A percentile compares a stretch with the other conserved stretches of the same genome.
These are phyloP conservation scores for Sungouiella blattae DNA, from an alignment of 805 yeast genomes.

Conservation along the genomic window DNA sequence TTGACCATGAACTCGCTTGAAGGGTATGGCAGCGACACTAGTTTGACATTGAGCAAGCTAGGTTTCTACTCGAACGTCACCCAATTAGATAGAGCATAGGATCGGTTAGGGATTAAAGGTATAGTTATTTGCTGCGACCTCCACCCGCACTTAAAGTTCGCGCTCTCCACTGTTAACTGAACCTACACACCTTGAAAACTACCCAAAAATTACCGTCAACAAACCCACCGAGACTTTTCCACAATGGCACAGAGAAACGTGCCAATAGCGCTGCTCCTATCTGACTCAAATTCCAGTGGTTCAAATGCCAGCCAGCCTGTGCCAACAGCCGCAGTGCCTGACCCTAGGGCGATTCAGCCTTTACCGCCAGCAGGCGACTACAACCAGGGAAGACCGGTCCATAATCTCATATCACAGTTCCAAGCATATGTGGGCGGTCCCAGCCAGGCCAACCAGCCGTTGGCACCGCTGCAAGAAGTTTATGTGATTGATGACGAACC, in stretches of 20 bases:
- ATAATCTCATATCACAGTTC: conserved; percentile 26
- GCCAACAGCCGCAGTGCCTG: too few relatives aligned
- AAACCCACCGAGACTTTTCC: too few relatives aligned
- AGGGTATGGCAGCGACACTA: conserved; percentile 91
- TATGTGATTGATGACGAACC: neutral
- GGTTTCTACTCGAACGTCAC: conserved; percentile 63
- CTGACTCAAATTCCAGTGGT: too few relatives aligned
- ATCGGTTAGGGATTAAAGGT: too few relatives aligned
- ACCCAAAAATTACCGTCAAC: too few relatives aligned
- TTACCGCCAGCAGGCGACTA: neutral
- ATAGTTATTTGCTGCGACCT: too few relatives aligned
- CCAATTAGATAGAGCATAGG: conserved; percentile 70
- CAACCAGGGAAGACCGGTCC: conserved; percentile 4
- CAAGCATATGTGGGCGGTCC: conserved; percentile 27
- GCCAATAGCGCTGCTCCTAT: conserved; percentile 31
- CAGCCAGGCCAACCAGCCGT: neutral
- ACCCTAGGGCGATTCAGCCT: too few relatives aligned
- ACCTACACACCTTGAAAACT: too few relatives aligned
- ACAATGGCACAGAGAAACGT: conserved; percentile 28
- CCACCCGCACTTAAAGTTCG: too few relatives aligned
- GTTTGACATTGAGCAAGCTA: conserved; percentile 71
- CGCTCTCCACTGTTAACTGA: too few relatives aligned
- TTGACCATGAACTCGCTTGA: conserved; percentile 77
- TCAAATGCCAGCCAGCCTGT: too few relatives aligned
- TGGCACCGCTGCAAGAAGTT: neutral